Percentiles rank a stretch among this genome's conserved stretches.
Evolutionary conservation across 2,329 filamentous ascomycete species (phyloP).

Genomic region (Chaetomium sp.): DNA sequence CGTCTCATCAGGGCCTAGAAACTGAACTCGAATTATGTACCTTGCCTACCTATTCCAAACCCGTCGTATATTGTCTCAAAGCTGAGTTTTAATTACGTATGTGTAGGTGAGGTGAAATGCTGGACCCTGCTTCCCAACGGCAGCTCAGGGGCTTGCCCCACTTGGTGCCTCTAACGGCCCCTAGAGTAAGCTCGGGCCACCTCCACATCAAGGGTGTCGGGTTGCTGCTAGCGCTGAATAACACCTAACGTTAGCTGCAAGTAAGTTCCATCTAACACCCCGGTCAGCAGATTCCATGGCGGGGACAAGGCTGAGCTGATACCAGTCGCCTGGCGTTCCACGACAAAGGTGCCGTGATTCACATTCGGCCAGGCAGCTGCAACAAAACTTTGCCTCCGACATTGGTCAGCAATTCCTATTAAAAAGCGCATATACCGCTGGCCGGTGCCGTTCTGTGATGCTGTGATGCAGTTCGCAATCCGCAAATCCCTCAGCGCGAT

Average conservation of each 20-base stretch:
- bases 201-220: slow-evolving; percentile 9
- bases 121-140: too few relatives aligned
- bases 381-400: slow-evolving; percentile 12
- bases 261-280: not conserved
- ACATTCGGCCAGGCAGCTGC: slow-evolving; percentile 22
- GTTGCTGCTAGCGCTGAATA: not conserved
- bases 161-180: not conserved
- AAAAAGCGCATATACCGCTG: not conserved
- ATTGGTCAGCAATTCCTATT: slow-evolving; percentile 13
- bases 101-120: too few relatives aligned
- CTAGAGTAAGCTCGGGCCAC: slow-evolving; percentile 24
- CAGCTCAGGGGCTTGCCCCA: not conserved
- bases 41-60: too few relatives aligned
- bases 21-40: not conserved
- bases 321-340: slow-evolving; percentile 15
- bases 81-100: too few relatives aligned
- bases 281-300: not conserved
- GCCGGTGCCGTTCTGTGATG: slow-evolving; percentile 3
- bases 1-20: not conserved
- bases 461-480: slow-evolving; percentile 4
- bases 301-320: slow-evolving; percentile 21
- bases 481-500: not conserved
- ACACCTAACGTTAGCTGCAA: not conserved
- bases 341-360: slow-evolving; percentile 1
- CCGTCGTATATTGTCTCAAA: not conserved